These are phyloP conservation scores for Gyromitra esculenta DNA, from an alignment of 2,329 filamentous ascomycete genomes.

Conservation along the genomic window DNA sequence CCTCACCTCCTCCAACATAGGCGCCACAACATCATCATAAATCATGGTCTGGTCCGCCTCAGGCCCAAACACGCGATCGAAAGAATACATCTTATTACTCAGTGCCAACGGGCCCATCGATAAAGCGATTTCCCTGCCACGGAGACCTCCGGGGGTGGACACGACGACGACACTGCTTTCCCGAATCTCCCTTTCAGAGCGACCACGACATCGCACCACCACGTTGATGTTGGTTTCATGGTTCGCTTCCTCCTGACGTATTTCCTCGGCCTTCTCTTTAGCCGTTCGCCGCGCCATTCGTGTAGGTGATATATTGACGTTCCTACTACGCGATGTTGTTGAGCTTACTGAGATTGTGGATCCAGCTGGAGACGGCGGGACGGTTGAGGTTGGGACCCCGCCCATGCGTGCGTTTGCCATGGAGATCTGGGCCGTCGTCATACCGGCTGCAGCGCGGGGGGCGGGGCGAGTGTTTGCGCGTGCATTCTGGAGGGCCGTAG, in stretches of 20 bases:
- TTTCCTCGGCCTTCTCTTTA: constrained; percentile 60
- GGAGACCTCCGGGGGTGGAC: constrained; percentile 79
- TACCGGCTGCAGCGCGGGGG: constrained; percentile 31
- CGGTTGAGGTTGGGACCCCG: not conserved
- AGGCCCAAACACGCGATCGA: constrained; percentile 95
- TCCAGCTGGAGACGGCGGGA: constrained; percentile 45
- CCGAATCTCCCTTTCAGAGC: constrained; percentile 88
- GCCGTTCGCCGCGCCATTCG: constrained; percentile 27
- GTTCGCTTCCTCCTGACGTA: constrained; percentile 64
- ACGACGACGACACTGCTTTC: constrained; percentile 97
- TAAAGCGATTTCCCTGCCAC: constrained; percentile 82
- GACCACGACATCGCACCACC: constrained; percentile 90
- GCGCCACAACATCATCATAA: constrained; percentile 93
- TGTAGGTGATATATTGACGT: constrained; percentile 40
- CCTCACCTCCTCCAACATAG: constrained; percentile 87
- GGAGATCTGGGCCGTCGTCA: constrained; percentile 44
- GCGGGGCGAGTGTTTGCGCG: constrained; percentile 41
- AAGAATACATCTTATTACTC: constrained; percentile 95
- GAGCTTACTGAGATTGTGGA: constrained; percentile 42
- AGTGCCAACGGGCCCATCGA: constrained; percentile 92
- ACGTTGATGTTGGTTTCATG: constrained; percentile 98
- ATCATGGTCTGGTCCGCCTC: constrained; percentile 93
- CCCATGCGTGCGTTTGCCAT: constrained; percentile 50
- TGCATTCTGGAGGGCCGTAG: constrained; percentile 39
- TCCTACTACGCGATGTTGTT: constrained; percentile 36